Conservation (phyloP, 495 filamentous ascomycete genomes). For the Cryomyces minteri region DNA sequence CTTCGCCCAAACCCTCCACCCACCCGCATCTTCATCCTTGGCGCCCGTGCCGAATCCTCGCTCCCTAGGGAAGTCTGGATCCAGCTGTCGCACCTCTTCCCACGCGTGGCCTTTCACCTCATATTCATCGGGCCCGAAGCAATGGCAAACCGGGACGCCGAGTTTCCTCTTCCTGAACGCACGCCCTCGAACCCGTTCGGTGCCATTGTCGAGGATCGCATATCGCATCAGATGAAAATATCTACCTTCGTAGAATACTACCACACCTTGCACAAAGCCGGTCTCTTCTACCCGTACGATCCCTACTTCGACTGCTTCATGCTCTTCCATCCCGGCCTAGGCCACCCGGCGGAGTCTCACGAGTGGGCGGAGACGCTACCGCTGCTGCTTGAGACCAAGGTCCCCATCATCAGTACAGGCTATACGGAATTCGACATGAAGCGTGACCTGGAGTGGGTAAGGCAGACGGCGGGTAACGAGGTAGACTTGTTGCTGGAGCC, state of each 20-base stretch:
- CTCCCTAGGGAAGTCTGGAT: conserved; percentile 87
- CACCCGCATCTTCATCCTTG: conserved; percentile 82
- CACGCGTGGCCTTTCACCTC: conserved; percentile 56
- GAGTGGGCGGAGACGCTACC: conserved; percentile 90
- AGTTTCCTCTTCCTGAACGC: conserved; percentile 76
- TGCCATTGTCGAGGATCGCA: conserved; percentile 72
- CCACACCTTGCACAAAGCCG: conserved; percentile 82
- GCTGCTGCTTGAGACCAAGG: conserved; percentile 80
- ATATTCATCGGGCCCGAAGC: conserved; percentile 93
- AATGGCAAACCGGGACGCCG: conserved; percentile 75
- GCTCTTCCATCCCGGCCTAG: conserved; percentile 88
- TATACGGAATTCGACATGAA: conserved; percentile 93
- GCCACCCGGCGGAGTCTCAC: conserved; percentile 78
- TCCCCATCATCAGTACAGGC: conserved; percentile 80
- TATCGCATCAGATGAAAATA: conserved; percentile 78
- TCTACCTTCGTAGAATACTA: conserved; percentile 96
- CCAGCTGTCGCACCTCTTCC: conserved; percentile 82
- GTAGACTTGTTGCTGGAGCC: conserved; percentile 84
- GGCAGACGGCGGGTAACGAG: conserved; percentile 66
- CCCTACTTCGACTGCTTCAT: conserved; percentile 96
- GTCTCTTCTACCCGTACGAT: conserved; percentile 81
- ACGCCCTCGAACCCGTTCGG: conserved; percentile 80
- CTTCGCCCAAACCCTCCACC: conserved; percentile 70
- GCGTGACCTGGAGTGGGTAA: conserved; percentile 75
- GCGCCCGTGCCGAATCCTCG: conserved; percentile 89